Evolutionary conservation across 345 rosid genomes (phyloP), one percentile per base, ranked within the genome.

Genomic region (Brassica cretica): DNA sequence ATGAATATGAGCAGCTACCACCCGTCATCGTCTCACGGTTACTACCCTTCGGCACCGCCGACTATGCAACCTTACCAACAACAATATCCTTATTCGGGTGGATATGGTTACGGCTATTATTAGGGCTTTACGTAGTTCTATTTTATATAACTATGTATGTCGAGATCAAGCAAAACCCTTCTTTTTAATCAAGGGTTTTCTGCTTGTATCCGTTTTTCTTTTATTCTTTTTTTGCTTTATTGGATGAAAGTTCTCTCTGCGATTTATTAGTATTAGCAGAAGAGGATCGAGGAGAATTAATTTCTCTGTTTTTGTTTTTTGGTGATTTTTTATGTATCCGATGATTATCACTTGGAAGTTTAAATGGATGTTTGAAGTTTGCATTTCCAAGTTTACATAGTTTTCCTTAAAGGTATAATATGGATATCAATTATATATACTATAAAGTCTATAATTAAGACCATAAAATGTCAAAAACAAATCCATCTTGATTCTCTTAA

Each of bases 51-150:
- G 0, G 64, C 32, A 1, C 39, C 19, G 1, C 19, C n/a, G 2
- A n/a, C 14, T 0, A 73, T 73, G 73, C 70, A 73, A 59, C 64
- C 82, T 72, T 78, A 67, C 27, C 72, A 78, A 37, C 67, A 71
- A 8, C 81, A 77, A 37, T 66, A 71, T 25, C 77, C 77, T 49
- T 78, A 6, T 72, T 0, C 67, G 9, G 70, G 70, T 5, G 81
- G 76, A 30, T 72, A 72, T 58, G 21, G 14, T 71, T 78, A 73
- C 6, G 64, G 64, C 35, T 73, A 49, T 67, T 78, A 32, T 67
- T 78, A 73, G 33, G 16, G n/a, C 9, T 8, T 12, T 46, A 39
- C 1, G 2, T 15, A 3, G 24, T 72, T 60, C 35, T 46, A 8
- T 55, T 46, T 19, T 10, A 5, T 19, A 62, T 6, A 70, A 25